Conservation (phyloP, 2,329 filamentous ascomycete species). For the Emmonsiellopsis sp. region DNA sequence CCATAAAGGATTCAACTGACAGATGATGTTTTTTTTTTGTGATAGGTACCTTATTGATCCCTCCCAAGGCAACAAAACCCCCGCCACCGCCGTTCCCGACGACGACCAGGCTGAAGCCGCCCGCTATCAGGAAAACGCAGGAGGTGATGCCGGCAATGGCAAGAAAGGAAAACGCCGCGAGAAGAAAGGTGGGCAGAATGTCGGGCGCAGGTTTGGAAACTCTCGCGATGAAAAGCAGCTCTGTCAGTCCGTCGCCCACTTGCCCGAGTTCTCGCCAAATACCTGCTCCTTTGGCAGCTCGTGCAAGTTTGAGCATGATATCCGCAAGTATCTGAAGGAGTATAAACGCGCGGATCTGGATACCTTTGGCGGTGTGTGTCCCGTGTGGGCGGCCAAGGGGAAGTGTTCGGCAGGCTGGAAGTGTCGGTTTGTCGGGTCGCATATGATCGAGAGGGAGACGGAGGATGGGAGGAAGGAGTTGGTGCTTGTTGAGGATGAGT, state of each 20-base stretch:
- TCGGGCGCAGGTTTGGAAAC: constrained; percentile 66
- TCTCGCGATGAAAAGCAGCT: constrained; percentile 69
- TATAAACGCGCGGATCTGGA: constrained; percentile 72
- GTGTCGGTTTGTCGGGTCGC: constrained; percentile 80
- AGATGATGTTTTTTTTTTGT: background rate
- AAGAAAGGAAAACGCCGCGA: constrained; percentile 24
- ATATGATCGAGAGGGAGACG: constrained; percentile 69
- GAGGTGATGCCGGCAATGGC: constrained; percentile 24
- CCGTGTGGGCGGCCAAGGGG: constrained; percentile 67
- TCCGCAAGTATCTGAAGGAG: constrained; percentile 74
- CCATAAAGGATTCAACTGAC: background rate
- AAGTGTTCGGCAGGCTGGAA: constrained; percentile 83
- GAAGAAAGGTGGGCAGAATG: constrained; percentile 70
- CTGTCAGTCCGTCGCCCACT: constrained; percentile 63
- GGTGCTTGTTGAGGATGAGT: constrained; percentile 53
- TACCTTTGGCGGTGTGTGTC: constrained; percentile 69
- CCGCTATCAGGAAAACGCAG: constrained; percentile 28
- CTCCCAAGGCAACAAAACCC: constrained; percentile 12
- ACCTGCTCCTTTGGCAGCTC: constrained; percentile 68
- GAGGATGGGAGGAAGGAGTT: constrained; percentile 78
- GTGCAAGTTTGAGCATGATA: constrained; percentile 74
- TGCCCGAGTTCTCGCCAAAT: constrained; percentile 68
- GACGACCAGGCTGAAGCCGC: constrained; percentile 54
- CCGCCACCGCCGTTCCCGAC: constrained; percentile 31
- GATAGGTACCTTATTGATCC: constrained; percentile 24